phyloP scores from a whole-genome alignment of 495 filamentous ascomycete species.

The Podospora pseudopauciseta region DNA sequence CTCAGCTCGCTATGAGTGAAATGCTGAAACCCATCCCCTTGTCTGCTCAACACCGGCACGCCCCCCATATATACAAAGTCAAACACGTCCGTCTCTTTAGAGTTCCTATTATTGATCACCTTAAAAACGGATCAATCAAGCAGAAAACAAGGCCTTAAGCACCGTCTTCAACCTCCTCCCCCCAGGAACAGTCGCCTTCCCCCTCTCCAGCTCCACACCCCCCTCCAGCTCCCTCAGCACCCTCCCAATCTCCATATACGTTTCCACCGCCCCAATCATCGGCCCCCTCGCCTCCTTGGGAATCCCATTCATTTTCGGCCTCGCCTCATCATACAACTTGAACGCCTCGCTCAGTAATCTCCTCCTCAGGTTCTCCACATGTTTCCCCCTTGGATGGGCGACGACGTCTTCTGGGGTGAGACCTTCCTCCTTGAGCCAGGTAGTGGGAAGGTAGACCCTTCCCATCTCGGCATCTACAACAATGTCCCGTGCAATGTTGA shows the following conservation, averaged over 20 bases:
- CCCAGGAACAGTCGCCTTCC: slow-evolving; percentile 57
- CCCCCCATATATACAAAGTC: background rate
- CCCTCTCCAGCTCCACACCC: slow-evolving; percentile 37
- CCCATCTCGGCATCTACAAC: slow-evolving; percentile 55
- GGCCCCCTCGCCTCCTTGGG: slow-evolving; percentile 55
- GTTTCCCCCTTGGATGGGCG: slow-evolving; percentile 36
- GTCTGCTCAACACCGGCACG: too few relatives aligned
- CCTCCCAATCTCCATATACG: slow-evolving; percentile 70
- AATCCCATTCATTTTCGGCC: slow-evolving; percentile 52
- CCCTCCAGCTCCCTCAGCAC: slow-evolving; percentile 43
- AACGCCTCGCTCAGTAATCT: slow-evolving; percentile 56
- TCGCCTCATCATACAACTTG: slow-evolving; percentile 46
- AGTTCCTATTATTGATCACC: background rate
- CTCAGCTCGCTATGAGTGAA: background rate
- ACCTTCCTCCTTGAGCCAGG: slow-evolving; percentile 56
- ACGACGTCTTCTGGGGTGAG: slow-evolving; percentile 53
- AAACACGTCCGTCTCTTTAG: background rate
- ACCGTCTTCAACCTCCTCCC: slow-evolving; percentile 51
- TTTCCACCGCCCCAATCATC: slow-evolving; percentile 64
- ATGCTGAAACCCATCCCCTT: background rate
- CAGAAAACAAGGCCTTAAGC: slow-evolving; percentile 45
- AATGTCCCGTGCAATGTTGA: slow-evolving; percentile 70
- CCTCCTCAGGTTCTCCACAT: slow-evolving; percentile 46
- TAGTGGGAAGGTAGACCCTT: slow-evolving; percentile 59
- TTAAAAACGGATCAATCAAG: background rate